phyloP scores from a whole-genome alignment of 495 filamentous ascomycete species.

The Talaromyces thailandensis region DNA sequence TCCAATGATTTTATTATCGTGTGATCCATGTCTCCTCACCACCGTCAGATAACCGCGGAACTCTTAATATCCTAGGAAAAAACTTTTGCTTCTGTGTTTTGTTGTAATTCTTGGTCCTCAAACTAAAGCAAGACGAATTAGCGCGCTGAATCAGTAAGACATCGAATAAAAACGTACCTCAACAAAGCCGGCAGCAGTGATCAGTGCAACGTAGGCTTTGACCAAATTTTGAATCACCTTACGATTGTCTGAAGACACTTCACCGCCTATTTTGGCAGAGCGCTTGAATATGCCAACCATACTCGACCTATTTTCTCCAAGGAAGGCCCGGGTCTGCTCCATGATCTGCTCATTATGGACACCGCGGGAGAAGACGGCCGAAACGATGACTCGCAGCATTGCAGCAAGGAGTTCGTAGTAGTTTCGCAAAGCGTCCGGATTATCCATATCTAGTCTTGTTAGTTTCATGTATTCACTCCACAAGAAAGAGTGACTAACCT shows the following conservation, averaged over 20 bases:
- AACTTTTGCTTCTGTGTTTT: conserved; percentile 19
- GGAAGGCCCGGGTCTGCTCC: conserved; percentile 63
- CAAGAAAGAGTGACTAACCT: conserved; percentile 38
- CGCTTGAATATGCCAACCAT: conserved; percentile 89
- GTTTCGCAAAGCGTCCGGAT: conserved; percentile 59
- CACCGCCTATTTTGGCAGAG: conserved; percentile 66
- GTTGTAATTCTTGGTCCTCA: conserved; percentile 32
- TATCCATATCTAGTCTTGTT: conserved; percentile 46
- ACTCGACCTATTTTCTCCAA: conserved; percentile 67
- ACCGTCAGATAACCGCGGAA: neutral
- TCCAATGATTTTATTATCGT: conserved; percentile 5
- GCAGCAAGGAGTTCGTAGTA: conserved; percentile 78
- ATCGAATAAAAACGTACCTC: conserved; percentile 30
- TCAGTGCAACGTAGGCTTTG: conserved; percentile 50
- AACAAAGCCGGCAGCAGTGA: conserved; percentile 51
- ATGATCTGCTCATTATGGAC: conserved; percentile 69
- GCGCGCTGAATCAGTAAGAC: neutral
- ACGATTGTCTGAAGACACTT: conserved; percentile 26
- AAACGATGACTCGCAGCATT: conserved; percentile 73
- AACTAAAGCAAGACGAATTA: conserved; percentile 13
- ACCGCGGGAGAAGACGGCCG: conserved; percentile 68
- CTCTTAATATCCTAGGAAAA: conserved; percentile 26
- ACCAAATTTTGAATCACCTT: conserved; percentile 42
- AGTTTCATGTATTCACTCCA: conserved; percentile 10
- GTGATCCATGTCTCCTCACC: conserved; percentile 1